Base-by-base conservation (phyloP, 2,329 filamentous ascomycete species). In the Ramularia endophylla region DNA sequence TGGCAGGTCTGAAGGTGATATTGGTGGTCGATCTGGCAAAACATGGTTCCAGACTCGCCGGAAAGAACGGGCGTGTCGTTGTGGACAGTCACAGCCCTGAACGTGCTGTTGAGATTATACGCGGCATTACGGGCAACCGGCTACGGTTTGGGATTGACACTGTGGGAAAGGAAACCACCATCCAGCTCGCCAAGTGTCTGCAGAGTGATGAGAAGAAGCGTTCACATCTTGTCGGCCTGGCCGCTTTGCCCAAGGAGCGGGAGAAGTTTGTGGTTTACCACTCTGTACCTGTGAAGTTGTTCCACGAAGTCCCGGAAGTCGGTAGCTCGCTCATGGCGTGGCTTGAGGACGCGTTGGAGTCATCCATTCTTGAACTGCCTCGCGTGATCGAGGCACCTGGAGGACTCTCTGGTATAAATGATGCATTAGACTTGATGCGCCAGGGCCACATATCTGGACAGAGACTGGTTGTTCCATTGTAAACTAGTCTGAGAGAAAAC, bases 271-370 rank as follows among this genome's bases (percentile, higher is more conserved):
- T 77, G 0, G 59, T 67, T 6, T 72, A 78, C 42, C 82, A 86
- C 50, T 75, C 69, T 0, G 80, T 87, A 0, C 83, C 83, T 0
- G 83, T 87, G 39, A 87, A 87, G 59, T 54, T 85, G 2, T 87
- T 85, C 52, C 83, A 87, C 53, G 77, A 81, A 40, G 48, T 51
- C 3, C 48, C 43, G 3, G 34, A 35, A 16, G 38, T 51, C 8
- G 48, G 48, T 1, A 20, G 32, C 19, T 37, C 43, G 4, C 25
- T 51, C 32, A 51, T 43, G 43, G 35, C 27, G 2, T 51, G 48
- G 48, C 32, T 51, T 8, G 48, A 51, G 25, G 27, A 45, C 16
- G 48, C 48, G 5, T 25, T 51, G 27, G 16, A 41, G 27, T 30
- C 36, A 12, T 34, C 30, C 9, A 31, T 27, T 8, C 22, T 51